A percentile compares a stretch with the other conserved stretches of the same genome.
Evolutionary conservation across 305 asterid species (phyloP).

Genomic region (Rubia balearica): DNA sequence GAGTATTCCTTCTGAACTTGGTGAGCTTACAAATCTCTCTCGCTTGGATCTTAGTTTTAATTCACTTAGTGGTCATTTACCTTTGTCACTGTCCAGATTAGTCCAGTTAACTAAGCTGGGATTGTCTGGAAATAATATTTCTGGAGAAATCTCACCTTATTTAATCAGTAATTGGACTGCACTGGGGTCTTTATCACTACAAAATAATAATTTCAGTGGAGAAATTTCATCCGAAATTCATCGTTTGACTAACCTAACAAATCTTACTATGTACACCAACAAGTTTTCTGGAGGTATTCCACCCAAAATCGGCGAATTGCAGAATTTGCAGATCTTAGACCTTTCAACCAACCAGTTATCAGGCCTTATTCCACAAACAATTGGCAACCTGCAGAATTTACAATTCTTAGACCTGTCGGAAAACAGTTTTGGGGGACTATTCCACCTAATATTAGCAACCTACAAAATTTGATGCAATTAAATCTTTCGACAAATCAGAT

Average conservation of each 20-base stretch:
- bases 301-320: not conserved
- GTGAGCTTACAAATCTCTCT: slow-evolving; percentile 48
- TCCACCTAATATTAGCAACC: not conserved
- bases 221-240: slow-evolving; percentile 49
- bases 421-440: not conserved
- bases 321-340: not conserved
- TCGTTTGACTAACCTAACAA: slow-evolving; percentile 27
- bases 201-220: slow-evolving; percentile 42
- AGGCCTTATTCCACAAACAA: not conserved
- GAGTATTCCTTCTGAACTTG: slow-evolving; percentile 32
- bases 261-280: slow-evolving; percentile 38
- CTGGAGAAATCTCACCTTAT: slow-evolving; percentile 36
- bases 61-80: slow-evolving; percentile 46
- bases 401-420: not conserved
- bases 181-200: slow-evolving; percentile 39
- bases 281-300: slow-evolving; percentile 56
- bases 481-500: not conserved
- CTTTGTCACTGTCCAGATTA: slow-evolving; percentile 47
- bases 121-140: slow-evolving; percentile 37
- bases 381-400: not conserved
- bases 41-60: slow-evolving; percentile 47
- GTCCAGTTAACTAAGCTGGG: slow-evolving; percentile 37
- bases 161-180: slow-evolving; percentile 46
- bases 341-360: not conserved
- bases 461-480: not conserved